phyloP scores from a whole-genome alignment of 106 monocot species.

The Acorus calamus region DNA sequence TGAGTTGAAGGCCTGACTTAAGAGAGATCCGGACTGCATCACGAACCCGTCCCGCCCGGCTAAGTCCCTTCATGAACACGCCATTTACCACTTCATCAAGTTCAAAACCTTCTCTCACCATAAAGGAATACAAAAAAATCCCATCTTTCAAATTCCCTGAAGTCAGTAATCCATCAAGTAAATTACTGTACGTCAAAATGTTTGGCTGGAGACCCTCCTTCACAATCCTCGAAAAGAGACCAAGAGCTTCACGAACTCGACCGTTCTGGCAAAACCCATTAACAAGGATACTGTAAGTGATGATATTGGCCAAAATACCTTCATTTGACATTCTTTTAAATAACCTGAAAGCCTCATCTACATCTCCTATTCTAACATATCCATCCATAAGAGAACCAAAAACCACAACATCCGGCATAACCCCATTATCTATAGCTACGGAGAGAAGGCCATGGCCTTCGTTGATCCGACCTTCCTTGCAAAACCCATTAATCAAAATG shows the following conservation, averaged over 20 bases:
- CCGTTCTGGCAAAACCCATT: conserved; percentile 26
- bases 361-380: conserved; percentile 25
- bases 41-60: conserved; percentile 17
- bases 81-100: conserved; percentile 29
- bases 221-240: conserved; percentile 25
- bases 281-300: conserved; percentile 40
- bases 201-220: conserved; percentile 35
- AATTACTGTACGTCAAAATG: conserved; percentile 27
- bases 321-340: conserved; percentile 28
- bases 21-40: conserved; percentile 37
- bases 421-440: conserved; percentile 16
- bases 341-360: conserved; percentile 19
- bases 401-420: conserved; percentile 44
- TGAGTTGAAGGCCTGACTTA: conserved; percentile 19
- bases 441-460: conserved; percentile 23
- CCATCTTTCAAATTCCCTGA: conserved; percentile 26
- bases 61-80: conserved; percentile 42
- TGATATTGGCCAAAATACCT: conserved; percentile 25
- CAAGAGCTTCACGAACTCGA: conserved; percentile 20
- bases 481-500: conserved; percentile 48
- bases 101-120: conserved; percentile 10
- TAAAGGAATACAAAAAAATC: conserved; percentile 18
- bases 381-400: conserved; percentile 48
- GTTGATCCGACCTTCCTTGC: conserved; percentile 31
- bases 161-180: conserved; percentile 35